Evolutionary conservation across 805 yeast species (phyloP), one percentile per base, ranked within the genome.

Genomic region (Suhomyces pyralidae): DNA sequence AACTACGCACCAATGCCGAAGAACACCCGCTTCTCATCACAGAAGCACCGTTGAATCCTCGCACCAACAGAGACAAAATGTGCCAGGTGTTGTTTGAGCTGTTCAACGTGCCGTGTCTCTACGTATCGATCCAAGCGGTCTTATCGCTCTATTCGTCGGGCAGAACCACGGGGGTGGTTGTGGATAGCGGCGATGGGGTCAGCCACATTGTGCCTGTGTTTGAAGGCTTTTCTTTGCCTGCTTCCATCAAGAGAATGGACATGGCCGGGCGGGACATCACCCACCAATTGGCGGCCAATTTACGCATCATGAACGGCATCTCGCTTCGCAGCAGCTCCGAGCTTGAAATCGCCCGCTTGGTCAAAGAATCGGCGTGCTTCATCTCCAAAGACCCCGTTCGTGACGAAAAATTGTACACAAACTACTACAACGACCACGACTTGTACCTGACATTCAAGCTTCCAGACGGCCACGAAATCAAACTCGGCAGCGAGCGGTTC

Each of bases 161-260:
- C 0, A 74, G 90, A 58, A 92, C 97, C 7, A 91, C 96, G 0
- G 98, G 97, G 1, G 81, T 90, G 38, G 96, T 90, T 2, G 63
- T 93, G 10, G 97, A 92, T 63, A 81, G 86, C n/a, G 97, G 97
- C 5, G 97, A 92, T 67, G 97, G 97, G 4, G 96, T 90, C 24
- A 81, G 88, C 40, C 92, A 88, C 62, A 78, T 88, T 7, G 96
- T 90, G 2, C 97, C 97, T 0, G 90, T 93, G 0, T 93, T 83
- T 68, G 91, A 90, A 55, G 98, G 98, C 5, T 92, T 90, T 66
- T 78, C 92, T 10, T 65, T 92, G 14, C 85, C 92, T 0, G 77
- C 85, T 2, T 83, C 92, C 2, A 82, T 89, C 22, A 81, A 81
- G 65, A 70, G 97, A 51, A 75, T 87, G 55, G 94, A 91, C 63